Evolutionary conservation across 129 eudicot genomes (phyloP).

Genomic region (Pseudognaphalium luteoalbum): DNA sequence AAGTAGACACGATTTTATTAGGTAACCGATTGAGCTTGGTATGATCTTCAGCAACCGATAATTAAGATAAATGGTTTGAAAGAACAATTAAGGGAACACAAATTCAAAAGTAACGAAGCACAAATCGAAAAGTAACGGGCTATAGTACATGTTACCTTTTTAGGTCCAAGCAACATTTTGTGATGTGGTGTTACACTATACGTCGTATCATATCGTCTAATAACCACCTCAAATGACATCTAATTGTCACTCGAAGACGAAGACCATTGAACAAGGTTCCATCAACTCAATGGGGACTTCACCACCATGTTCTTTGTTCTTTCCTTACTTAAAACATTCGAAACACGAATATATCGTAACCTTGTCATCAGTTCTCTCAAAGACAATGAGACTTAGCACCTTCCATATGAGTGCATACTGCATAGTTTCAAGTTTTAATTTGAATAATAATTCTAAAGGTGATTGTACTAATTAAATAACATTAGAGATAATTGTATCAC

Average conservation of each 20-base stretch:
- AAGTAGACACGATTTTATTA: no score
- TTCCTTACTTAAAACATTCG: constrained; percentile 1
- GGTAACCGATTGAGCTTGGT: no score
- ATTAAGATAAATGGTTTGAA: background rate
- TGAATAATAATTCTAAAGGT: no score
- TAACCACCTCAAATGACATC: background rate
- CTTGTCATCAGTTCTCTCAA: no score
- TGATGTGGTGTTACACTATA: constrained; percentile 1
- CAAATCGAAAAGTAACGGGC: background rate
- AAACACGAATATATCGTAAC: no score
- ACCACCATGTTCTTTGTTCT: constrained; percentile 25
- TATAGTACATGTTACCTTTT: background rate
- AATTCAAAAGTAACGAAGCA: background rate
- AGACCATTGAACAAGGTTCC: background rate
- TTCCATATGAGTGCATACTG: no score
- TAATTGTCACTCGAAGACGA: constrained; percentile 19
- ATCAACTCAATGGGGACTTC: constrained; percentile 12
- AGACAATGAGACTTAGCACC: no score
- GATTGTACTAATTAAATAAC: no score
- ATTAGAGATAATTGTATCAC: no score
- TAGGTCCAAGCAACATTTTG: constrained; percentile 15
- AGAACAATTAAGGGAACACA: background rate
- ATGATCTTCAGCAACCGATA: background rate
- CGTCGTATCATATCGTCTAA: background rate
- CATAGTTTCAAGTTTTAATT: no score